Evolutionary conservation across 1,284 basidiomycete genomes (phyloP).

Genomic region (Cryptococcus deneoformans): DNA sequence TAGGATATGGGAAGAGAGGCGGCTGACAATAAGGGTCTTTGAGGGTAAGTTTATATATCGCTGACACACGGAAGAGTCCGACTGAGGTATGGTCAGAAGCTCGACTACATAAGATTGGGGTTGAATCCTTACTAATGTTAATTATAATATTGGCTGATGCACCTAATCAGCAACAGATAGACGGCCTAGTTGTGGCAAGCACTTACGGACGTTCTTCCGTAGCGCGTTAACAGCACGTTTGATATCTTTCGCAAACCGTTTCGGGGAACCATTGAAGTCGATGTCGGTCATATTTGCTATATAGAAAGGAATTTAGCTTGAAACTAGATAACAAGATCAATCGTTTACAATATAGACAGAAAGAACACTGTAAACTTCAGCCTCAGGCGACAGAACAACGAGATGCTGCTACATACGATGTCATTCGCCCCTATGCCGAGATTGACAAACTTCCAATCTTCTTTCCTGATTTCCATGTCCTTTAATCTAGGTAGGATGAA

Average conservation of each 20-base stretch:
- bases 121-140: slow-evolving; percentile 31
- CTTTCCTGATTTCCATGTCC: slow-evolving; percentile 19
- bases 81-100: slow-evolving; percentile 23
- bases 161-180: not conserved
- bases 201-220: slow-evolving; percentile 42
- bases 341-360: slow-evolving; percentile 41
- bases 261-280: slow-evolving; percentile 30
- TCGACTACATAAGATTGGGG: not conserved
- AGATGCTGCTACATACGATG: slow-evolving; percentile 27
- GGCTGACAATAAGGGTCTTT: slow-evolving; percentile 39
- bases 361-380: slow-evolving; percentile 33
- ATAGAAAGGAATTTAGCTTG: not conserved
- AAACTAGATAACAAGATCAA: not conserved
- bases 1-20: slow-evolving; percentile 20
- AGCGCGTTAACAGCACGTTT: slow-evolving; percentile 39
- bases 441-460: slow-evolving; percentile 48
- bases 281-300: slow-evolving; percentile 27
- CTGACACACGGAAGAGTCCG: slow-evolving; percentile 45
- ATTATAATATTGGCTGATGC: slow-evolving; percentile 36
- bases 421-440: slow-evolving; percentile 50
- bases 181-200: no score
- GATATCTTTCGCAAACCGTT: slow-evolving; percentile 41
- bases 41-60: slow-evolving; percentile 43
- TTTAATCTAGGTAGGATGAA: slow-evolving; percentile 40
- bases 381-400: slow-evolving; percentile 6